These are phyloP conservation scores for Diversispora epigaea DNA, from an alignment of 192 early-diverging fungal species.

Conservation along the genomic window DNA sequence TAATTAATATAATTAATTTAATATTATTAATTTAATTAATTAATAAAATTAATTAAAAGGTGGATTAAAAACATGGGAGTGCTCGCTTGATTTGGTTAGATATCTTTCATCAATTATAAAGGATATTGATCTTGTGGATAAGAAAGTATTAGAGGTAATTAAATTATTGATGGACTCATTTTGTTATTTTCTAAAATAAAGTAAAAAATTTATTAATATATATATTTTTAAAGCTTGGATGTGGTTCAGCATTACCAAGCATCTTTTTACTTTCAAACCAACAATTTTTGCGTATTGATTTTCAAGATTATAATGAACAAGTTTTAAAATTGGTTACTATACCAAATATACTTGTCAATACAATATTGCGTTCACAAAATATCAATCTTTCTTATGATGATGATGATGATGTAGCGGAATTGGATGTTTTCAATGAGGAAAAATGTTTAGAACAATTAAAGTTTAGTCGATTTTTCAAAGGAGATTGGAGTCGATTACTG, in stretches of 20 bases:
- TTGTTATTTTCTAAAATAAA: neutral
- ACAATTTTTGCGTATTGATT: constrained; percentile 56
- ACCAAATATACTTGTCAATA: constrained; percentile 89
- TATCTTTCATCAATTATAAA: constrained; percentile 55
- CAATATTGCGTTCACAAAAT: constrained; percentile 45
- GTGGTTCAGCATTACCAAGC: constrained; percentile 85
- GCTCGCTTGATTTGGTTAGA: constrained; percentile 80
- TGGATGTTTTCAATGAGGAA: constrained; percentile 41
- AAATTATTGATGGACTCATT: constrained; percentile 69
- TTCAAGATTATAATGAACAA: constrained; percentile 94
- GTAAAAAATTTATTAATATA: neutral
- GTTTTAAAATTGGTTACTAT: constrained; percentile 85
- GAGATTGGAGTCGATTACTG: constrained; percentile 63
- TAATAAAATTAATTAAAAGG: constrained; percentile 24
- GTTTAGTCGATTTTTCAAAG: constrained; percentile 61
- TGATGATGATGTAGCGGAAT: constrained; percentile 42
- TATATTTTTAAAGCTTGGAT: constrained; percentile 68
- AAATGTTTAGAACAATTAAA: constrained; percentile 37
- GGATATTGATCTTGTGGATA: constrained; percentile 36
- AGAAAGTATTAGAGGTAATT: constrained; percentile 55
- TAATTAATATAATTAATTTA: neutral
- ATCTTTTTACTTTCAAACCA: constrained; percentile 67
- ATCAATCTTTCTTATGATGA: constrained; percentile 29
- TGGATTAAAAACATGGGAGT: constrained; percentile 98
- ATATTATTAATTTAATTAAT: neutral